Percentiles rank a stretch among this genome's conserved stretches.
These are phyloP conservation scores for Trametopsis cervina DNA, from an alignment of 768 basidiomycete species.

Conservation along the genomic window DNA sequence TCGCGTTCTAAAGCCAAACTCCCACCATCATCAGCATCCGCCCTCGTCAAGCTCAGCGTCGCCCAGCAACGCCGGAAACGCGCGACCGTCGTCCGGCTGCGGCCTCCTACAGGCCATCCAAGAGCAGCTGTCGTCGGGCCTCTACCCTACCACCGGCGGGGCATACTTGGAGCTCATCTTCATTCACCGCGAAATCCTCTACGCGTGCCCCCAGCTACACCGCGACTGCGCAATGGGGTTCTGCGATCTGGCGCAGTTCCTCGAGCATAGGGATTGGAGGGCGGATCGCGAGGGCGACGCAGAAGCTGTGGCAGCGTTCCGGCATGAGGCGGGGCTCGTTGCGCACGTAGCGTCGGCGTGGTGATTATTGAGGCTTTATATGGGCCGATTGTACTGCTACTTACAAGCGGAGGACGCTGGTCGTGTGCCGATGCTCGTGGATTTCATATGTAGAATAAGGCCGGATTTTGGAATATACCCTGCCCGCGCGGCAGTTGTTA, in stretches of 20 bases:
- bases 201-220: constrained; percentile 57
- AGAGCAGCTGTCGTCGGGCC: constrained; percentile 20
- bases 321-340: constrained; percentile 63
- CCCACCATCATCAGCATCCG: not conserved
- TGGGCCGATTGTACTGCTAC: constrained; percentile 3
- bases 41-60: not conserved
- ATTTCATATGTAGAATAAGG: not conserved
- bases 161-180: constrained; percentile 76
- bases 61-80: constrained; percentile 10
- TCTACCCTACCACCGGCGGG: constrained; percentile 53
- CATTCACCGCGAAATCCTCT: constrained; percentile 65
- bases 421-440: not conserved
- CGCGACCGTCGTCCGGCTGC: constrained; percentile 23
- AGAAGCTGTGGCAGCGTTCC: constrained; percentile 63
- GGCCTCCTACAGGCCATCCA: constrained; percentile 25
- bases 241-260: constrained; percentile 53
- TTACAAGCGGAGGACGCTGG: constrained; percentile 1
- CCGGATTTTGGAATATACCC: not conserved
- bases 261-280: constrained; percentile 63
- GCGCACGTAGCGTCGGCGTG: constrained; percentile 15
- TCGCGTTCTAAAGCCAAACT: constrained; percentile 2
- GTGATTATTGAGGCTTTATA: constrained; percentile 3
- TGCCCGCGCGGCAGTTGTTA: no score
- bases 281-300: constrained; percentile 63
- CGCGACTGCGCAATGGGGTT: constrained; percentile 55